These are phyloP conservation scores for Oryza officinalis DNA, from an alignment of 176 grass and related monocot species.

Conservation along the genomic window DNA sequence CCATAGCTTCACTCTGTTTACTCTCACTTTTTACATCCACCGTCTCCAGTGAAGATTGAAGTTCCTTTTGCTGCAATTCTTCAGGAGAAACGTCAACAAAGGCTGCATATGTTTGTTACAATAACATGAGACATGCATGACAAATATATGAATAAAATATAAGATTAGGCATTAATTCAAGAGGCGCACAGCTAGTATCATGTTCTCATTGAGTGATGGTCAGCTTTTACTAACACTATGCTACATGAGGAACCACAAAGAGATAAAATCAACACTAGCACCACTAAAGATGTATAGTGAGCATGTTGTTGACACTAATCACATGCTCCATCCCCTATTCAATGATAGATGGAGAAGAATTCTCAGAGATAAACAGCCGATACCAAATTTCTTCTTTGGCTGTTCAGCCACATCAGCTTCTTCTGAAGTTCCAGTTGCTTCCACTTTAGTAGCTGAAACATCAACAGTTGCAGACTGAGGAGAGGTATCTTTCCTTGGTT, in stretches of 20 bases:
- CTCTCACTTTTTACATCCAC: conserved; percentile 47
- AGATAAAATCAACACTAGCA: conserved; percentile 20
- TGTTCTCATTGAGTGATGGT: conserved; percentile 1
- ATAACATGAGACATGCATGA: conserved; percentile 17
- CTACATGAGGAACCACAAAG: conserved; percentile 10
- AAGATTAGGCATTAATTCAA: conserved; percentile 7
- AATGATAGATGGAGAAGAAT: not conserved
- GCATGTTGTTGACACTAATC: not conserved
- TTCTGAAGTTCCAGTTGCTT: conserved; percentile 52
- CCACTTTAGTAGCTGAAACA: conserved; percentile 64
- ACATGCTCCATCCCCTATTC: not conserved
- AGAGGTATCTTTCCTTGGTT: conserved; percentile 43
- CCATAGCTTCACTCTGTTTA: conserved; percentile 47
- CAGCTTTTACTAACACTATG: conserved; percentile 17
- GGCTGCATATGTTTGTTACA: conserved; percentile 54
- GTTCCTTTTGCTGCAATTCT: conserved; percentile 67
- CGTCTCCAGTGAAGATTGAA: conserved; percentile 59
- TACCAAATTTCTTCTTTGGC: conserved; percentile 81
- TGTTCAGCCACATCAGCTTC: conserved; percentile 47
- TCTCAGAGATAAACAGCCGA: conserved; percentile 7
- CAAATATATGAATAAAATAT: conserved; percentile 32
- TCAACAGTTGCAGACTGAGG: conserved; percentile 64
- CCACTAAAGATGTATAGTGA: not conserved
- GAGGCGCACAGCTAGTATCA: not conserved
- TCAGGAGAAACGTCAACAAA: conserved; percentile 97